These are phyloP conservation scores for Bretschneidera sinensis DNA, from an alignment of 345 rosid species.

Conservation along the genomic window DNA sequence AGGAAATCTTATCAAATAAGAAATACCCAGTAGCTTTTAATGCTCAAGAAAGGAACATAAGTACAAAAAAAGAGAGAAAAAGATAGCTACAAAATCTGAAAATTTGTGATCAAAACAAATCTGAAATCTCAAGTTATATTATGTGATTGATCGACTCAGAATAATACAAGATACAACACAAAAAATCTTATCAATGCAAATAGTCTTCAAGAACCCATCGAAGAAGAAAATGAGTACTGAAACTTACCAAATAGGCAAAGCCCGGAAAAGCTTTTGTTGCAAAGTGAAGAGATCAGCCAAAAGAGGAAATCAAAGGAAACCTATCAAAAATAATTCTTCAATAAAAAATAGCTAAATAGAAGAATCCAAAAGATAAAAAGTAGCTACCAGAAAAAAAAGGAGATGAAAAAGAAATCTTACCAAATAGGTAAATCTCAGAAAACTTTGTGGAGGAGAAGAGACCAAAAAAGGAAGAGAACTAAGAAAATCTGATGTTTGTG, in stretches of 20 bases:
- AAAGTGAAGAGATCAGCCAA: constrained; percentile 1
- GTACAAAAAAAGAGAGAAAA: background rate
- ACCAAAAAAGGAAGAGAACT: constrained; percentile 6
- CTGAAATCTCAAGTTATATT: no score
- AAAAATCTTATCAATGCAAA: background rate
- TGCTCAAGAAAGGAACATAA: constrained; percentile 13
- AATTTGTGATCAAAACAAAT: no score
- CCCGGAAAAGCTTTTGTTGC: constrained; percentile 7
- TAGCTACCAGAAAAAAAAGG: no score
- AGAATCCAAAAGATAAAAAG: no score
- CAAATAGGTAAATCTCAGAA: no score
- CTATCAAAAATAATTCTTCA: no score
- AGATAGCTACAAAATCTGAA: background rate
- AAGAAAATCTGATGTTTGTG: constrained; percentile 8
- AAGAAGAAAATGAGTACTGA: constrained; percentile 17
- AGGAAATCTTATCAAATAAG: constrained; percentile 1
- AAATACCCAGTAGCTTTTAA: constrained; percentile 8
- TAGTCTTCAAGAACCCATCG: background rate
- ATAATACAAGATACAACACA: background rate
- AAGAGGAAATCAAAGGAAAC: no score
- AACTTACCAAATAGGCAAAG: constrained; percentile 12
- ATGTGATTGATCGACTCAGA: no score
- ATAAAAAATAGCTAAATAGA: no score
- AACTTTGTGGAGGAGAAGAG: no score
- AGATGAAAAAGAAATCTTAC: no score